phyloP scores from a whole-genome alignment of 1,284 basidiomycete genomes.

The Ceratobasidium sp. region DNA sequence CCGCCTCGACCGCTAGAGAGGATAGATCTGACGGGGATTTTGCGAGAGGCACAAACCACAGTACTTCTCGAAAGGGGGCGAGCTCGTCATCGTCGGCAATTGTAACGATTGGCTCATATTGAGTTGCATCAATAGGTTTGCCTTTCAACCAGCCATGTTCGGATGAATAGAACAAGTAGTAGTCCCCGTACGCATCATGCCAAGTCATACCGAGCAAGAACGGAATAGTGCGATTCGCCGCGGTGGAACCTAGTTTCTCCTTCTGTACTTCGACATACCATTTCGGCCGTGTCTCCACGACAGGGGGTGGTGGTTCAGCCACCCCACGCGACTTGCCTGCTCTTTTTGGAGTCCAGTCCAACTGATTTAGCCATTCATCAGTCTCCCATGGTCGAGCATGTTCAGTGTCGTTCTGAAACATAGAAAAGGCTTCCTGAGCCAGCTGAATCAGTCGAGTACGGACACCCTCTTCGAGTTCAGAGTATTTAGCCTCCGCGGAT shows the following conservation, averaged over 20 bases:
- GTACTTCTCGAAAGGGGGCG: background rate
- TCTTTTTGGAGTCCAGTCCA: constrained; percentile 94
- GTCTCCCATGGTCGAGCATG: constrained; percentile 63
- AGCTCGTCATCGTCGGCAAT: constrained; percentile 26
- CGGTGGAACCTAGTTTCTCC: constrained; percentile 9
- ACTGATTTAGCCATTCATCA: constrained; percentile 88
- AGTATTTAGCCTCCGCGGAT: constrained; percentile 80
- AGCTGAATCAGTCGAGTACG: constrained; percentile 71
- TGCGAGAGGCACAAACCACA: background rate
- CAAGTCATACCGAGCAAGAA: constrained; percentile 48
- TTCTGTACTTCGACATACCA: constrained; percentile 22
- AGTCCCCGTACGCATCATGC: constrained; percentile 40
- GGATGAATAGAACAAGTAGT: constrained; percentile 26
- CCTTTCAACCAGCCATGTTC: constrained; percentile 25
- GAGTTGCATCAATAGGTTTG: constrained; percentile 30
- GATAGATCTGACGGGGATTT: constrained; percentile 1
- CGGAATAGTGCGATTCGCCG: constrained; percentile 5
- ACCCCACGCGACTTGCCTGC: constrained; percentile 21
- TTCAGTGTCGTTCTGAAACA: constrained; percentile 41
- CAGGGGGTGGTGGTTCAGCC: background rate
- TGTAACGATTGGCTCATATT: constrained; percentile 21
- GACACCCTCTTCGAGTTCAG: constrained; percentile 77
- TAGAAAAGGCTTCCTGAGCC: constrained; percentile 65
- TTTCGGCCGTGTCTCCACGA: constrained; percentile 6
- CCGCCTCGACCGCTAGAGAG: constrained; percentile 4